Percentiles rank a stretch among this genome's conserved stretches.
Evolutionary conservation across 306 rosid genomes (phyloP).

Genomic region (Spatholobus suberectus): DNA sequence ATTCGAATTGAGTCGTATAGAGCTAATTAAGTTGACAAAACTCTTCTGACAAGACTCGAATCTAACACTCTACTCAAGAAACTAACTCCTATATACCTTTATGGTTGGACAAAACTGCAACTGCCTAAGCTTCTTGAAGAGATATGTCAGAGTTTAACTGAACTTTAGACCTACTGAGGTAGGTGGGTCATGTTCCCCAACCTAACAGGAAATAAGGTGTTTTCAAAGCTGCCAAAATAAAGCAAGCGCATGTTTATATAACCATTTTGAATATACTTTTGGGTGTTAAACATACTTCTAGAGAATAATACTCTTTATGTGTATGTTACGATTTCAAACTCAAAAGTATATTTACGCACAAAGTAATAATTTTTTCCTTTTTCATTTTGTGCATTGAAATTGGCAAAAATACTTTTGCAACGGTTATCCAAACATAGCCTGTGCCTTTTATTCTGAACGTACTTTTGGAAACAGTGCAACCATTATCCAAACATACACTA

Average conservation of each 20-base stretch:
- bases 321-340: too few species aligned
- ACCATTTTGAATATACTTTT: too few species aligned
- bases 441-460: too few species aligned
- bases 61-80: background rate
- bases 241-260: too few species aligned
- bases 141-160: background rate
- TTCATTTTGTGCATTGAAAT: too few species aligned
- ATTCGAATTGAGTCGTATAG: background rate
- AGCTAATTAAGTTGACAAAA: background rate
- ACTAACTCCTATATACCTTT: background rate
- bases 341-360: too few species aligned
- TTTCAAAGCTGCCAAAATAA: constrained; percentile 28
- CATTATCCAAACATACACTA: background rate
- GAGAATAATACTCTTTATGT: too few species aligned
- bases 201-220: background rate
- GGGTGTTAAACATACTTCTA: too few species aligned
- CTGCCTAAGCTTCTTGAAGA: background rate
- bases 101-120: background rate
- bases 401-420: too few species aligned
- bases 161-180: background rate
- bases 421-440: too few species aligned
- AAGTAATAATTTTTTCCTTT: too few species aligned
- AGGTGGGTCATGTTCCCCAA: background rate
- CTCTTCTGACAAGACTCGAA: background rate
- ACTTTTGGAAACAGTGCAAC: background rate